Conservation (phyloP, 345 rosid genomes). For the Alliaria petiolata region DNA sequence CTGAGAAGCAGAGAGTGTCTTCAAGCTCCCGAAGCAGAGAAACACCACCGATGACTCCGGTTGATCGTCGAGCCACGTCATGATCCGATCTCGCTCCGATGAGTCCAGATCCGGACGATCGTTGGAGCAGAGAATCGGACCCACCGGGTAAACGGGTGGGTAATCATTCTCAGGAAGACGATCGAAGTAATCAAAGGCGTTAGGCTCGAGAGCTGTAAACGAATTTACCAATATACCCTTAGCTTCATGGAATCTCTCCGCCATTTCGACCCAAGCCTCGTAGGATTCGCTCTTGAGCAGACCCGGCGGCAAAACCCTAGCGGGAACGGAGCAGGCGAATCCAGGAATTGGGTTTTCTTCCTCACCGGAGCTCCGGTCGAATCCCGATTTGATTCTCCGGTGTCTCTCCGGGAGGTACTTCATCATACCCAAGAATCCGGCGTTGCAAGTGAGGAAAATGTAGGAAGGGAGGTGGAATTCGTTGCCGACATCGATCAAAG, state of each 20-base stretch:
- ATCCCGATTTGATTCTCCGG: slow-evolving; percentile 2
- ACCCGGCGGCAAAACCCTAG: slow-evolving; percentile 30
- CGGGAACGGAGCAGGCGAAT: slow-evolving; percentile 33
- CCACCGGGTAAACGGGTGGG: slow-evolving; percentile 39
- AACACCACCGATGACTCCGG: slow-evolving; percentile 44
- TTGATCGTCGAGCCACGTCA: slow-evolving; percentile 47
- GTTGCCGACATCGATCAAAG: slow-evolving; percentile 38
- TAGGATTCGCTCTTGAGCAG: slow-evolving; percentile 32
- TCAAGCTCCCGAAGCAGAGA: slow-evolving; percentile 48
- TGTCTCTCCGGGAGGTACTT: slow-evolving; percentile 31
- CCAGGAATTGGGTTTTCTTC: slow-evolving; percentile 24
- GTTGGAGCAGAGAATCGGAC: slow-evolving; percentile 35
- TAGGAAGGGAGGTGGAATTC: slow-evolving; percentile 44
- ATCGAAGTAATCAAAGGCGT: slow-evolving; percentile 21
- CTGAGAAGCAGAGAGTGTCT: slow-evolving; percentile 27
- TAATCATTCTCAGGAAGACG: background rate
- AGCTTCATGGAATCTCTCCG: slow-evolving; percentile 33
- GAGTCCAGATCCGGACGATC: background rate
- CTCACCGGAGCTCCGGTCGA: slow-evolving; percentile 7
- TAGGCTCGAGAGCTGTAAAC: slow-evolving; percentile 33
- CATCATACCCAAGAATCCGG: slow-evolving; percentile 40
- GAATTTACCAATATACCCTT: slow-evolving; percentile 43
- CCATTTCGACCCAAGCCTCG: slow-evolving; percentile 23
- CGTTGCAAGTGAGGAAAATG: slow-evolving; percentile 38
- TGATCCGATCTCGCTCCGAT: slow-evolving; percentile 9